phyloP scores from a whole-genome alignment of 2,329 filamentous ascomycete genomes.

The Trichoderma arundinaceum region DNA sequence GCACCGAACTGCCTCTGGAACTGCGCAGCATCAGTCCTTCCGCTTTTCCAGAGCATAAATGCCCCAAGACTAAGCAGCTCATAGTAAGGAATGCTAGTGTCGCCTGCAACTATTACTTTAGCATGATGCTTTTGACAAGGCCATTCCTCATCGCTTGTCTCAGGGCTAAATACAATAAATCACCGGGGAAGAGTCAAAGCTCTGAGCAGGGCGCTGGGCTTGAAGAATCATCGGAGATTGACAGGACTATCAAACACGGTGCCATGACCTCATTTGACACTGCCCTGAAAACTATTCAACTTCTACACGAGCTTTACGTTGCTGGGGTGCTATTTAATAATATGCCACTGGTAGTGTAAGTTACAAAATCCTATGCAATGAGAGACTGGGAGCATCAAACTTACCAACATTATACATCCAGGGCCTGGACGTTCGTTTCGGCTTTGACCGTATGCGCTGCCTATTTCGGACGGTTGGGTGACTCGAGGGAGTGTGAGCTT shows the following conservation, averaged over 20 bases:
- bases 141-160: conserved; percentile 9
- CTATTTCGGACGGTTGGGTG: conserved; percentile 5
- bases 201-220: neutral
- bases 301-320: neutral
- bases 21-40: conserved; percentile 3
- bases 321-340: neutral
- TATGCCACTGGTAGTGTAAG: conserved; percentile 14
- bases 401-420: neutral
- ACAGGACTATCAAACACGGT: neutral
- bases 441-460: conserved; percentile 7
- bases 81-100: conserved; percentile 12
- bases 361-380: neutral
- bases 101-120: conserved; percentile 19
- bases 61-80: conserved; percentile 7
- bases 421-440: neutral
- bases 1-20: neutral
- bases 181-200: neutral
- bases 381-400: too few relatives aligned
- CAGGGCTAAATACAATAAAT: conserved; percentile 10
- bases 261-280: conserved; percentile 21
- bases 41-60: conserved; percentile 10
- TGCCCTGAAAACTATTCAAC: neutral
- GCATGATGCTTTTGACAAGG: conserved; percentile 18
- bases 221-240: neutral
- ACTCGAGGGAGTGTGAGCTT: conserved; percentile 12